These are phyloP conservation scores for Saturnispora besseyi DNA, from an alignment of 805 yeast species.

Conservation along the genomic window DNA sequence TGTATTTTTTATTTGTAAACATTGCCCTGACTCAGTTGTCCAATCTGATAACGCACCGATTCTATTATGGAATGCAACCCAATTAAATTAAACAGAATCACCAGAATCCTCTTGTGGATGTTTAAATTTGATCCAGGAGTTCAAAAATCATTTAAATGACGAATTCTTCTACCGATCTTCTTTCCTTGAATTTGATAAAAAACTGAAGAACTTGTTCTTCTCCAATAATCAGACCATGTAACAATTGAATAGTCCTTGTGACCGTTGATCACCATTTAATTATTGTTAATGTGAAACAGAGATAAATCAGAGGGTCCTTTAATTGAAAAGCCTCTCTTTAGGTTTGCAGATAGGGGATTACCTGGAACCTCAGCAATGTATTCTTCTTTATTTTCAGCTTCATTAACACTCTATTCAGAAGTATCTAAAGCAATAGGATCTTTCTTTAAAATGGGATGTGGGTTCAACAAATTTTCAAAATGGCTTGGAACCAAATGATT, in stretches of 20 bases:
- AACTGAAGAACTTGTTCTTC: constrained; percentile 51
- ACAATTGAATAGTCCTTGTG: constrained; percentile 36
- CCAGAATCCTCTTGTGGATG: constrained; percentile 17
- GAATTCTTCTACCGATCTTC: constrained; percentile 28
- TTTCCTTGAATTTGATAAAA: constrained; percentile 47
- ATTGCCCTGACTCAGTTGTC: constrained; percentile 61
- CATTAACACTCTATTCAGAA: background rate
- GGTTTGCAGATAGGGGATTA: background rate
- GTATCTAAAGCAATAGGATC: background rate
- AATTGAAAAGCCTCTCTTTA: constrained; percentile 21
- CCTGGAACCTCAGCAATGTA: background rate
- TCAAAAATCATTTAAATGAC: constrained; percentile 25
- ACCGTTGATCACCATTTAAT: constrained; percentile 21
- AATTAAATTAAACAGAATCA: constrained; percentile 14
- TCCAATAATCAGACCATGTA: constrained; percentile 72
- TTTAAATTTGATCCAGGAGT: constrained; percentile 15
- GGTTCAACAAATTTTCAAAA: constrained; percentile 2
- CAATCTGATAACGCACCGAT: constrained; percentile 53
- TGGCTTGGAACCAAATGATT: background rate
- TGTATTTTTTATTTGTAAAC: constrained; percentile 47
- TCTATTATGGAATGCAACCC: constrained; percentile 47
- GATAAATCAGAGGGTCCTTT: constrained; percentile 18
- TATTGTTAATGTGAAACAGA: constrained; percentile 20
- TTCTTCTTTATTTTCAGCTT: background rate
- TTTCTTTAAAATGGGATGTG: background rate